A percentile compares a stretch with the other conserved stretches of the same genome.
These are phyloP conservation scores for Mucor indicus DNA, from an alignment of 371 early-diverging fungal species.

Conservation along the genomic window DNA sequence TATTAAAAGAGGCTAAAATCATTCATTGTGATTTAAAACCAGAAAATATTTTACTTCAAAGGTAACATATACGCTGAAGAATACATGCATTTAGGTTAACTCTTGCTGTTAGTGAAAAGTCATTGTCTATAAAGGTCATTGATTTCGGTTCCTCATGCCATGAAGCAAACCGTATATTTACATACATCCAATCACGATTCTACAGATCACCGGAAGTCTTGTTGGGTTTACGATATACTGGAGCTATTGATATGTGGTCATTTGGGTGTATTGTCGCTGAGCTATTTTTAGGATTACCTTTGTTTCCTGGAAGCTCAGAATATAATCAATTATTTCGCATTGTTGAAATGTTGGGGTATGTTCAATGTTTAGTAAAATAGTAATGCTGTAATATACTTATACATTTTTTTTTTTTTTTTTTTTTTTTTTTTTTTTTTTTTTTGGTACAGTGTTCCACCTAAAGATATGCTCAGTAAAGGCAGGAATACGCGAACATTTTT, in stretches of 20 bases:
- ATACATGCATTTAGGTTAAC: background rate
- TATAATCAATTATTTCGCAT: constrained; percentile 92
- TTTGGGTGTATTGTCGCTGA: constrained; percentile 99
- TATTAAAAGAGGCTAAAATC: constrained; percentile 83
- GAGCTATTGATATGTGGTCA: constrained; percentile 99
- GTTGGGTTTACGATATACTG: constrained; percentile 89
- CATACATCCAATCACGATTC: constrained; percentile 97
- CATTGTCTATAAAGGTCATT: constrained; percentile 93
- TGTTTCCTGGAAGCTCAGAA: constrained; percentile 94
- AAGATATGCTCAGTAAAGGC: constrained; percentile 40
- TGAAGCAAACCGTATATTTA: constrained; percentile 86
- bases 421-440: background rate
- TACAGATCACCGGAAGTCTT: constrained; percentile 98
- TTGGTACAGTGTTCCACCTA: constrained; percentile 19
- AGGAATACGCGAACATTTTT: constrained; percentile 29
- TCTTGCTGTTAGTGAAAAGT: constrained; percentile 58
- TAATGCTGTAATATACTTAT: background rate
- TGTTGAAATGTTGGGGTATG: constrained; percentile 84
- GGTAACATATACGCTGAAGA: constrained; percentile 35
- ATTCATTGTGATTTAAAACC: constrained; percentile 99
- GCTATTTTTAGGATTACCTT: constrained; percentile 87
- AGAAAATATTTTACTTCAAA: constrained; percentile 90
- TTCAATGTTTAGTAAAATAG: no score
- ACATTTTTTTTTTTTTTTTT: background rate
- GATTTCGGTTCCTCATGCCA: constrained; percentile 98